Conservation (phyloP, 2,329 filamentous ascomycete species). For the Phyllosticta paracitricarpa region DNA sequence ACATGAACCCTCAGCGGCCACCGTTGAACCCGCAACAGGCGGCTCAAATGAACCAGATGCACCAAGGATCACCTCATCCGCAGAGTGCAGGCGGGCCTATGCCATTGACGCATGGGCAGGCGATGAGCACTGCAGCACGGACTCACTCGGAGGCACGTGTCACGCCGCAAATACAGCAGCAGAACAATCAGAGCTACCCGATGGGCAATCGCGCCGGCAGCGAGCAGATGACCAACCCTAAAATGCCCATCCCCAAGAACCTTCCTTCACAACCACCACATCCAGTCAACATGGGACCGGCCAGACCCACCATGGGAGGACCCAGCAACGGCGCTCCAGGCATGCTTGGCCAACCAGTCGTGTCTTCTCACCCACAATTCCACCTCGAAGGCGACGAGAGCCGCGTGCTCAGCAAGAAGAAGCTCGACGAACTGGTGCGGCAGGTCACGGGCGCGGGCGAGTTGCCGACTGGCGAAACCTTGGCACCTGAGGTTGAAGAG, state of each 20-base stretch:
- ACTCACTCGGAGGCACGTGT: slow-evolving; percentile 26
- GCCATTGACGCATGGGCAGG: slow-evolving; percentile 35
- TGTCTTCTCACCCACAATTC: slow-evolving; percentile 71
- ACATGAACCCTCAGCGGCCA: slow-evolving; percentile 5
- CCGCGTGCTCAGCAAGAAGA: slow-evolving; percentile 93
- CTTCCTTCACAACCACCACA: slow-evolving; percentile 63
- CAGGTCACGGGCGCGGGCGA: slow-evolving; percentile 82
- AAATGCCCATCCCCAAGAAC: slow-evolving; percentile 75
- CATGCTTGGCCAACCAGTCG: slow-evolving; percentile 77
- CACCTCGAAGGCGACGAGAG: slow-evolving; percentile 87
- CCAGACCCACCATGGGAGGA: slow-evolving; percentile 76
- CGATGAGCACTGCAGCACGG: slow-evolving; percentile 32
- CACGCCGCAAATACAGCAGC: slow-evolving; percentile 21
- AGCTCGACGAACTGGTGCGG: slow-evolving; percentile 86
- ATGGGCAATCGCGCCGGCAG: slow-evolving; percentile 22
- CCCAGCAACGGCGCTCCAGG: slow-evolving; percentile 65
- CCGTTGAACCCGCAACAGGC: slow-evolving; percentile 11
- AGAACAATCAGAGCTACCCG: slow-evolving; percentile 21
- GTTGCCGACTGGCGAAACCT: slow-evolving; percentile 60
- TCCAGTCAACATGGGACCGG: slow-evolving; percentile 61
- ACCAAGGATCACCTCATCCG: slow-evolving; percentile 28
- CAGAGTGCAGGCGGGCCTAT: slow-evolving; percentile 23
- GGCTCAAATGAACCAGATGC: slow-evolving; percentile 15
- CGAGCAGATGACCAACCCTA: slow-evolving; percentile 41
- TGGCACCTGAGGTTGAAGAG: slow-evolving; percentile 93